Percentiles rank a stretch among this genome's conserved stretches.
phyloP scores from a whole-genome alignment of 805 yeast species.

The Wickerhamomyces hampshirensis region DNA sequence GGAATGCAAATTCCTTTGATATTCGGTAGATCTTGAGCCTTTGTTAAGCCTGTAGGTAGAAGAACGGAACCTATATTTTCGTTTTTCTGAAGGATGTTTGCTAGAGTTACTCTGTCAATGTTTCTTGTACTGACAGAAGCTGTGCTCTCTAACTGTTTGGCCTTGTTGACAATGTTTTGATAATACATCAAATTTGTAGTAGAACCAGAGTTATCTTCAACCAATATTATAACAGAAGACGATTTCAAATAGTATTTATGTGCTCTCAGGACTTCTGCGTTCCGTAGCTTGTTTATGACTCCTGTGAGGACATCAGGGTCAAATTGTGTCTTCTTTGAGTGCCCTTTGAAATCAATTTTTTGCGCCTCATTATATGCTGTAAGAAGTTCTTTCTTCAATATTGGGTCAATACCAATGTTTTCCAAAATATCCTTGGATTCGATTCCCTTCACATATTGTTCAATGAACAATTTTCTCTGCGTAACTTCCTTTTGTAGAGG shows the following conservation, averaged over 20 bases:
- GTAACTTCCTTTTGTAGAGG: slow-evolving; percentile 12
- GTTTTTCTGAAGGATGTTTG: not conserved
- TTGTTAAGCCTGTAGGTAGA: not conserved
- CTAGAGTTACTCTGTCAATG: not conserved
- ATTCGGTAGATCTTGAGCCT: not conserved
- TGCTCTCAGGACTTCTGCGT: slow-evolving; percentile 3
- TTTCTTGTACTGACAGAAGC: not conserved
- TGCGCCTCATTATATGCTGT: slow-evolving; percentile 3
- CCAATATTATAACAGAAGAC: slow-evolving; percentile 7
- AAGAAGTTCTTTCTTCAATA: slow-evolving; percentile 10
- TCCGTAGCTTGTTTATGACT: slow-evolving; percentile 5
- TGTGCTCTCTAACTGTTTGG: not conserved
- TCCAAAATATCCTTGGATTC: slow-evolving; percentile 2
- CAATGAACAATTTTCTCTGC: slow-evolving; percentile 14
- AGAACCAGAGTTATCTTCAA: slow-evolving; percentile 9
- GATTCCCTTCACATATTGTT: slow-evolving; percentile 9
- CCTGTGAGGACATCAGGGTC: slow-evolving; percentile 4
- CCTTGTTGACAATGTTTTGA: slow-evolving; percentile 2
- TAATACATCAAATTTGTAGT: slow-evolving; percentile 9
- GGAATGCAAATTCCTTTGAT: slow-evolving; percentile 14
- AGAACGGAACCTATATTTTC: too few relatives aligned
- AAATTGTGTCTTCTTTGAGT: slow-evolving; percentile 2
- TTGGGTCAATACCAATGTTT: slow-evolving; percentile 9
- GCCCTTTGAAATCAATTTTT: slow-evolving; percentile 5
- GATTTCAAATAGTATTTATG: slow-evolving; percentile 4